Percentiles rank a stretch among this genome's conserved stretches.
Evolutionary conservation across 2,329 filamentous ascomycete species (phyloP).

Genomic region (Sporothrix humicola): DNA sequence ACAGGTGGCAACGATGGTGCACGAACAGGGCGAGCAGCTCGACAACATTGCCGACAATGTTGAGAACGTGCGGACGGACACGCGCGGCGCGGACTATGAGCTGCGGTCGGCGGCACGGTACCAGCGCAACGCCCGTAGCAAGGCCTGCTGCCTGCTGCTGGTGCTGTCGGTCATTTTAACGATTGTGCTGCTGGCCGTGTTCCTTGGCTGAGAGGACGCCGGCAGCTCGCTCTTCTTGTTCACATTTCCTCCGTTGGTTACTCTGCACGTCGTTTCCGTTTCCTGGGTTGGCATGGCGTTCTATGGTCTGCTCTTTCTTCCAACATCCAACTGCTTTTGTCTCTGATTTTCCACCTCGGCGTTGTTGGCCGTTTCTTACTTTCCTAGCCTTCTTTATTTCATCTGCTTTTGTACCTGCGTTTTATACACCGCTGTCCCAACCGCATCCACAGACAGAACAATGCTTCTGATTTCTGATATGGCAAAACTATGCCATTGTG

Average conservation of each 20-base stretch:
- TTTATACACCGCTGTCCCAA: conserved; percentile 1
- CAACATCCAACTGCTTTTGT: no score
- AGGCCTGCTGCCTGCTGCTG: conserved; percentile 88
- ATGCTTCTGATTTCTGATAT: background rate
- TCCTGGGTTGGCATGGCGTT: conserved; percentile 7
- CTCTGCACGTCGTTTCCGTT: background rate
- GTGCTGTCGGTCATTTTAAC: conserved; percentile 88
- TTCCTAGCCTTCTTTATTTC: conserved; percentile 8
- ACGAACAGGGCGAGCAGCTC: conserved; percentile 87
- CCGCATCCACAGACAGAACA: background rate
- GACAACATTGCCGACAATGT: conserved; percentile 90
- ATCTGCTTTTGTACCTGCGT: background rate
- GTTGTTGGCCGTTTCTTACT: background rate
- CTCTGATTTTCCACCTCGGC: background rate
- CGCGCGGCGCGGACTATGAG: conserved; percentile 83
- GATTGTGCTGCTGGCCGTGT: conserved; percentile 85
- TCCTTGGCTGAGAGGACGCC: conserved; percentile 64
- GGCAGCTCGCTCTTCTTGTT: background rate
- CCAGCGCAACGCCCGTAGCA: conserved; percentile 93
- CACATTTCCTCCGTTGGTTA: background rate
- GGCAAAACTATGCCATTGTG: background rate
- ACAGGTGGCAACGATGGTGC: conserved; percentile 96
- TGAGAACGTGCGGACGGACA: conserved; percentile 79
- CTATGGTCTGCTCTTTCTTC: background rate
- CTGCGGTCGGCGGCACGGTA: conserved; percentile 84